phyloP scores from a whole-genome alignment of 495 filamentous ascomycete genomes.

The Parathielavia appendiculata region DNA sequence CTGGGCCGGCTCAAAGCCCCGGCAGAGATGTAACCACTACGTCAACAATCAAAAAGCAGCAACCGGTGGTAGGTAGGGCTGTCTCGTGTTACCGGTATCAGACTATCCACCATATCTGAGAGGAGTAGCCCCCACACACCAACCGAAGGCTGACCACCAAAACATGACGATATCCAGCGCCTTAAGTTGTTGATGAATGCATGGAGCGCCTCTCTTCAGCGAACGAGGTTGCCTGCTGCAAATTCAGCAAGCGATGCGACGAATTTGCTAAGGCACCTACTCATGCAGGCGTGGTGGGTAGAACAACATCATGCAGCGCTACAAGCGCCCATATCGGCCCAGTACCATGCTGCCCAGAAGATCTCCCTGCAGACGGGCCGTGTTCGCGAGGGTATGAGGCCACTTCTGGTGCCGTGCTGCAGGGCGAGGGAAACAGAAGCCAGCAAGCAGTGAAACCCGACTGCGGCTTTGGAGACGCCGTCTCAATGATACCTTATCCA shows the following conservation, averaged over 20 bases:
- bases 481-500: not conserved
- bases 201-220: not conserved
- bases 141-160: not conserved
- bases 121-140: no score
- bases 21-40: not conserved
- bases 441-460: conserved; percentile 9
- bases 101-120: no score
- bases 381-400: not conserved
- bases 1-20: not conserved
- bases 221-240: no score
- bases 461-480: not conserved
- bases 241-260: no score
- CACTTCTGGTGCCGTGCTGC: conserved; percentile 8
- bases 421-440: conserved; percentile 8
- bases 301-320: conserved; percentile 8
- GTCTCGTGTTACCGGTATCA: no score
- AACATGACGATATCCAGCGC: not conserved
- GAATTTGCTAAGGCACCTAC: no score
- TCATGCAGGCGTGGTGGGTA: not conserved
- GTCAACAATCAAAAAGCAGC: not conserved
- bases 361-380: conserved; percentile 10
- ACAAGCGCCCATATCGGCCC: not conserved
- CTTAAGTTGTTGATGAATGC: not conserved
- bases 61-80: no score
- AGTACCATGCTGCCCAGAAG: conserved; percentile 5